These are phyloP conservation scores for Solanum hybrid DNA, from an alignment of 305 asterid species.

Conservation along the genomic window DNA sequence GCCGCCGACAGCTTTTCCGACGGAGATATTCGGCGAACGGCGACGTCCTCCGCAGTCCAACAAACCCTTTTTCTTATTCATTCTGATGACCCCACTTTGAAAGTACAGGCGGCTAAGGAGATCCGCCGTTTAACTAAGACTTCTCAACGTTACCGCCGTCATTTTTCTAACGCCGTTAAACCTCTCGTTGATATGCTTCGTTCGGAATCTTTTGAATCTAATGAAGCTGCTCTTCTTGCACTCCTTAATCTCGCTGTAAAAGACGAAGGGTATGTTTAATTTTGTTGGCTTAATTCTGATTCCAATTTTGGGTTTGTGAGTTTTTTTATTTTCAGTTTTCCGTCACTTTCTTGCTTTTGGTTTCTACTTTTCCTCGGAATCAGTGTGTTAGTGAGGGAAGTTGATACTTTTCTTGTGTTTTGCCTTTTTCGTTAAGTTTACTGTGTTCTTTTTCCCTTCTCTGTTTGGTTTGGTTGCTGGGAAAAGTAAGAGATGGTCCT, in stretches of 20 bases:
- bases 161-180: conserved; percentile 49
- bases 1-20: conserved; percentile 10
- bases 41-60: conserved; percentile 27
- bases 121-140: conserved; percentile 78
- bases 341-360: conserved; percentile 9
- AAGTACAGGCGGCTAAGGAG: conserved; percentile 65
- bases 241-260: conserved; percentile 73
- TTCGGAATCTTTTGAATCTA: conserved; percentile 29
- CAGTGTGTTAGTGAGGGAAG: conserved; percentile 20
- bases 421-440: neutral
- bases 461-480: conserved; percentile 5
- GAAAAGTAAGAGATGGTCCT: neutral
- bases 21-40: conserved; percentile 17
- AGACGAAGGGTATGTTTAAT: conserved; percentile 51
- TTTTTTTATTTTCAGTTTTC: neutral
- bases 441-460: neutral
- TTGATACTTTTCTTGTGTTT: neutral
- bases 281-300: neutral
- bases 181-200: conserved; percentile 67
- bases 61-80: conserved; percentile 42
- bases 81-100: conserved; percentile 31
- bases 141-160: conserved; percentile 73
- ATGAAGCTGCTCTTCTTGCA: conserved; percentile 70
- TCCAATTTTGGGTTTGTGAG: neutral
- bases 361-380: conserved; percentile 22